phyloP scores from a whole-genome alignment of 2,329 filamentous ascomycete genomes.

The Alternaria arbusti region DNA sequence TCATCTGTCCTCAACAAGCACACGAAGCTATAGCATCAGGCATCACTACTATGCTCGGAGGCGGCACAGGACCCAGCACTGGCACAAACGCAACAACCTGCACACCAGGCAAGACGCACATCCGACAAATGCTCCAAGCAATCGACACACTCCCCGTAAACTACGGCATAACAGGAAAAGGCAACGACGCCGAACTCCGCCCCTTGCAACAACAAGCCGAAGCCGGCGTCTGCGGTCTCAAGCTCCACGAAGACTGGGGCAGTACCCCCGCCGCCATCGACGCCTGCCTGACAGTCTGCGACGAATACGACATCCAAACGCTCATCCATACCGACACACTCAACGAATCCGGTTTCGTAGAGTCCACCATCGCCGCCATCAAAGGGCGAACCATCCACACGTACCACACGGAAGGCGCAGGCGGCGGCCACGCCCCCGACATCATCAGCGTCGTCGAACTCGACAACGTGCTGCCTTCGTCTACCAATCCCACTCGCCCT shows the following conservation, averaged over 20 bases:
- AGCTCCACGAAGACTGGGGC: slow-evolving; percentile 97
- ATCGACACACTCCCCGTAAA: slow-evolving; percentile 83
- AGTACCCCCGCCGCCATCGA: slow-evolving; percentile 91
- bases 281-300: slow-evolving; percentile 78
- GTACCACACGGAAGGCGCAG: slow-evolving; percentile 95
- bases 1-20: slow-evolving; percentile 93
- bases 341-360: slow-evolving; percentile 97
- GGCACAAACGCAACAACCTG: slow-evolving; percentile 93
- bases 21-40: slow-evolving; percentile 83
- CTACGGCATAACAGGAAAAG: slow-evolving; percentile 89
- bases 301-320: slow-evolving; percentile 90
- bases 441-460: slow-evolving; percentile 94
- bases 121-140: slow-evolving; percentile 88
- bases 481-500: slow-evolving; percentile 90
- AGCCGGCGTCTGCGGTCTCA: slow-evolving; percentile 88
- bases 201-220: slow-evolving; percentile 80
- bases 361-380: slow-evolving; percentile 86
- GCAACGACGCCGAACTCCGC: slow-evolving; percentile 76
- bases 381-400: slow-evolving; percentile 90
- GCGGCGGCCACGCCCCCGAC: slow-evolving; percentile 92
- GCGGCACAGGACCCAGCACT: slow-evolving; percentile 90
- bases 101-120: slow-evolving; percentile 83
- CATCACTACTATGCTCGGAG: slow-evolving; percentile 88
- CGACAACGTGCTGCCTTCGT: slow-evolving; percentile 84
- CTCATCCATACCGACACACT: slow-evolving; percentile 95